Evolutionary conservation across 257 asterid genomes (phyloP), one percentile per base, ranked within the genome.

Genomic region (Echium plantagineum): DNA sequence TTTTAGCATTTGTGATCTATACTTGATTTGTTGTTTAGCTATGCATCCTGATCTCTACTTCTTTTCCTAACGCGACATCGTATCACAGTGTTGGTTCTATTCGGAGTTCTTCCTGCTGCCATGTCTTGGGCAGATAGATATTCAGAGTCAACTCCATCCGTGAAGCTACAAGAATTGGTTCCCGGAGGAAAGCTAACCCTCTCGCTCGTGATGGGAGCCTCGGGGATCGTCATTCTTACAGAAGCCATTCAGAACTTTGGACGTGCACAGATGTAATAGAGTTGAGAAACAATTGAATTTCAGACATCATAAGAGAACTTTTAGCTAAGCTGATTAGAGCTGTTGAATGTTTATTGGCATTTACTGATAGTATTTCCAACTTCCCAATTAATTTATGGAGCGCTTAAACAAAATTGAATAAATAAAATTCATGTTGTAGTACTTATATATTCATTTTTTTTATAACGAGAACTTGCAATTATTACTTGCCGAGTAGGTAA

Each of bases 101-200:
- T 87, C 55, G 94, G 96, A 64, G 66, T 87, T 63, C 81, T 87
- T 62, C 96, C 96, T 9, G 96, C 95, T 46, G 90, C 95, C 55
- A 90, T 90, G 98, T 80, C 90, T 2, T 87, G 96, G 98, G 77
- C 83, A 5, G 94, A 85, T 59, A 76, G 95, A 68, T 85, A 88
- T 42, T 78, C 78, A 2, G 58, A 46, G 21, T 62, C 80, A 13
- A 61, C 77, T 0, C 56, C 60, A 16, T 67, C 78, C 63, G 65
- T 62, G 7, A 75, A 72, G 48, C 54, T 71, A 46, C 89, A 82
- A 12, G 46, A 2, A 31, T 59, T 87, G 58, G 96, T 90, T 30
- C 95, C 94, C 5, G 96, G 95, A 60, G 98, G 98, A 61, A 90
- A 74, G 70, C 58, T 85, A 55, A 74, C 94, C 28, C 90, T 87